Evolutionary conservation across 192 early-diverging fungal species (phyloP), one percentile per base, ranked within the genome.

Genomic region (Umbelopsis ramanniana): DNA sequence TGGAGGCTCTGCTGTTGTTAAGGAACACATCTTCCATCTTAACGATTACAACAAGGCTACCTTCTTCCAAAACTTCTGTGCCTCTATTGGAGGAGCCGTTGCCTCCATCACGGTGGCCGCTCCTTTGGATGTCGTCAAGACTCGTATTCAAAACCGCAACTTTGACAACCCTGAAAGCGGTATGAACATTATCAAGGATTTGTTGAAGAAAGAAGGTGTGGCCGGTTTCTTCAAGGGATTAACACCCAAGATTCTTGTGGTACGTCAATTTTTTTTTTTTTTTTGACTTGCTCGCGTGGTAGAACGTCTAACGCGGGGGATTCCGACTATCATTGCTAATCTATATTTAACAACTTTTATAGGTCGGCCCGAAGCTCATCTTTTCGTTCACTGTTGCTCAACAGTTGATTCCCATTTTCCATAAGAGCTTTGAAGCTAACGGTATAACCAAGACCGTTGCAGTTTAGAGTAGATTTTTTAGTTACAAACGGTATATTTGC

Each of bases 81-180:
- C 95, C 10, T 98, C 96, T 29, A 97, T 99, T 76, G 95, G 93
- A 70, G 97, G 97, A 50, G 94, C 97, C 21, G 86, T 97, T 48
- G 96, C 97, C 21, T 95, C 93, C 52, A 92, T 99, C 75, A 92
- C 94, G 9, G 91, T 98, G 43, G 94, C 97, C 43, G 95, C 95
- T 24, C 97, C 97, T 60, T 86, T 99, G 73, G 97, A 99, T 80
- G 96, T 99, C 17, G 94, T 99, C 86, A 99, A 99, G 89, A 99
- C 97, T 21, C 93, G 97, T 53, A 99, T 99, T 80, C 97, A 99
- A 83, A 92, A 94, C 66, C 89, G 91, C 66, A 90, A 94, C 71
- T 93, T 91, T 74, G 95, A 94, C 14, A 88, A 90, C 74, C 94
- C 94, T 21, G 93, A 96, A 79, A 88, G 91, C 60, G 97, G 97